phyloP scores from a whole-genome alignment of 2,329 filamentous ascomycete genomes.

The Fusarium algeriense region DNA sequence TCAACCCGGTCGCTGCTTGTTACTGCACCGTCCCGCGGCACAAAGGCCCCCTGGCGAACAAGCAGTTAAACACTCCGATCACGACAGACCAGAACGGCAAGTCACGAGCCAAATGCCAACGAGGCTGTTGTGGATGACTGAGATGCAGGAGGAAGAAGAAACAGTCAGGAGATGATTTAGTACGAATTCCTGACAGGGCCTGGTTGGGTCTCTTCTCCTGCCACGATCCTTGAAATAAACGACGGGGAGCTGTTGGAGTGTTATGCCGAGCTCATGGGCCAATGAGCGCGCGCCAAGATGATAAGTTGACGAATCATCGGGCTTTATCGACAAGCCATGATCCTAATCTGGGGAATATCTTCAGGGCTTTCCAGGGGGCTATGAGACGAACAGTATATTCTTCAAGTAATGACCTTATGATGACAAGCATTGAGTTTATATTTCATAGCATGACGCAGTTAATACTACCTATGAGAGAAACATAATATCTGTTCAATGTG shows the following conservation, averaged over 20 bases:
- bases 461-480: too few species aligned
- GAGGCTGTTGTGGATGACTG: conserved; percentile 33
- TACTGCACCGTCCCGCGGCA: conserved; percentile 41
- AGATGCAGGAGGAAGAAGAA: conserved; percentile 35
- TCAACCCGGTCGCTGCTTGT: conserved; percentile 35
- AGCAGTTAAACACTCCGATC: conserved; percentile 21
- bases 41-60: conserved; percentile 38
- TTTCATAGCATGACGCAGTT: neutral
- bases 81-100: conserved; percentile 16
- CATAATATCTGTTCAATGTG: neutral
- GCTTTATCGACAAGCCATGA: conserved; percentile 14
- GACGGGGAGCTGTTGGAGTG: conserved; percentile 13
- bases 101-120: conserved; percentile 32
- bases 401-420: conserved; percentile 7
- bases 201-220: conserved; percentile 19
- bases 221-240: conserved; percentile 45
- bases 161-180: conserved; percentile 43
- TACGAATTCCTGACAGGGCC: conserved; percentile 36
- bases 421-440: neutral
- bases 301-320: conserved; percentile 18
- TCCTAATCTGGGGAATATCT: conserved; percentile 35
- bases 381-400: conserved; percentile 1
- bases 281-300: conserved; percentile 19
- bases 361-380: conserved; percentile 27
- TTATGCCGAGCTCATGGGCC: conserved; percentile 13